Percentiles rank a stretch among this genome's conserved stretches.
These are phyloP conservation scores for Yarrowia hollandica DNA, from an alignment of 805 yeast species.

Conservation along the genomic window DNA sequence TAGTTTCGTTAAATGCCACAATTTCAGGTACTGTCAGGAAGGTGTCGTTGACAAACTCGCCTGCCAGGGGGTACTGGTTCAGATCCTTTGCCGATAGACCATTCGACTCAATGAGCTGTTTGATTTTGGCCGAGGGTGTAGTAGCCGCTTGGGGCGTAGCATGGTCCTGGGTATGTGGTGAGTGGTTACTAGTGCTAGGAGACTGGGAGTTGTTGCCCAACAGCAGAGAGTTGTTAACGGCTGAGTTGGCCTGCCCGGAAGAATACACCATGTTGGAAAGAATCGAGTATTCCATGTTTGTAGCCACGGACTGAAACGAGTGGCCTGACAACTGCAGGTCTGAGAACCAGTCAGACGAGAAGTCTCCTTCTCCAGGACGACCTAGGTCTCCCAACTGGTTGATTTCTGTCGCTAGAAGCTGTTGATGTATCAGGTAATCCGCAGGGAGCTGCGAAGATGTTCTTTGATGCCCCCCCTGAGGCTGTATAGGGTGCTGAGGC, in stretches of 20 bases:
- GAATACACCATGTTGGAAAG: slow-evolving; percentile 39
- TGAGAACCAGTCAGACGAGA: slow-evolving; percentile 26
- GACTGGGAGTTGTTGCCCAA: slow-evolving; percentile 22
- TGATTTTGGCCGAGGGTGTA: slow-evolving; percentile 9
- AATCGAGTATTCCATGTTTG: slow-evolving; percentile 43
- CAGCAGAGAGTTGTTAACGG: slow-evolving; percentile 9
- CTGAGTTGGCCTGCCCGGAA: background rate
- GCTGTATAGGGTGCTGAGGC: background rate
- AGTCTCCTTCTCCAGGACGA: slow-evolving; percentile 16
- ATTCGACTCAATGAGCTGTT: slow-evolving; percentile 16
- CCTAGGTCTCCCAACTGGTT: slow-evolving; percentile 16
- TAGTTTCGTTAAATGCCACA: background rate
- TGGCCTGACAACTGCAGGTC: slow-evolving; percentile 23
- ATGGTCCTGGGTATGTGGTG: slow-evolving; percentile 23
- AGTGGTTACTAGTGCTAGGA: background rate
- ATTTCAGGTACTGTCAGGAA: slow-evolving; percentile 13
- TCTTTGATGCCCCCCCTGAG: background rate
- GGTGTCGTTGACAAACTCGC: slow-evolving; percentile 3
- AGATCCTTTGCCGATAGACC: slow-evolving; percentile 8
- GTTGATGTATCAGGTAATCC: slow-evolving; percentile 18
- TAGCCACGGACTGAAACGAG: slow-evolving; percentile 41
- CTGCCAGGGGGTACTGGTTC: background rate
- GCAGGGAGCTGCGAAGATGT: slow-evolving; percentile 7
- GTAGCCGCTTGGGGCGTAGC: slow-evolving; percentile 10
- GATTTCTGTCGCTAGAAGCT: slow-evolving; percentile 26